Evolutionary conservation across 2,329 filamentous ascomycete species (phyloP), one percentile per base, ranked within the genome.

Genomic region (Beauveria sp.): DNA sequence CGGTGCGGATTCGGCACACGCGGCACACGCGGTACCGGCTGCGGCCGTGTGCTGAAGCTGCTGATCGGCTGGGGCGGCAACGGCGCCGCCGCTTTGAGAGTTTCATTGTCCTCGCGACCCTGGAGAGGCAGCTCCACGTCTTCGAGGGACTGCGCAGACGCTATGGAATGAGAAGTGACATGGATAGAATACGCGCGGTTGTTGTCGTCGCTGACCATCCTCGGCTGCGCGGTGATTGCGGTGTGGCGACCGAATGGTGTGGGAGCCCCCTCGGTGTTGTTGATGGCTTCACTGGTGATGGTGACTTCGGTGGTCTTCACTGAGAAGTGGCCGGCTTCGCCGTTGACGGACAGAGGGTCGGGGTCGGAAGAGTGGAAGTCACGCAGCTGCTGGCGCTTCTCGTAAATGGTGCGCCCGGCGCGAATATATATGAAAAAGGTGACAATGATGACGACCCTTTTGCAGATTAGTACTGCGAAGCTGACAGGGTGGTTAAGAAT

Each of bases 401-500:
- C 79, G 70, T 86, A 89, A 63, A 90, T 90, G 46, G 85, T 84
- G 62, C 79, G 77, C 9, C 88, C 88, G n/a, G 86, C 84, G 38
- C 83, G 79, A 58, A 85, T 76, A 67, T 90, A 90, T 65, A 90
- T 88, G 64, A 80, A 79, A 56, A 88, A 79, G 0, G 86, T 90
- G 45, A 82, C 65, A 16, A 81, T 65, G 42, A 90, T 87, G 8
- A 84, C 76, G 40, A 88, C 73, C 85, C 85, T 87, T 51, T 8
- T 16, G 3, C 5, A 40, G n/a, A 7, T 31, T 5, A n/a, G 28
- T 12, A 38, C 12, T 14, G n/a, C 26, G 28, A 5, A 8, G 16
- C 28, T 12, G 31, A 26, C 28, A 7, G 14, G 9, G 22, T 7
- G 34, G 24, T 31, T 4, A 24, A 22, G 22, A 4, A 42, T 49